phyloP scores from a whole-genome alignment of 805 yeast species.

The Torulaspora microellipsoides region DNA sequence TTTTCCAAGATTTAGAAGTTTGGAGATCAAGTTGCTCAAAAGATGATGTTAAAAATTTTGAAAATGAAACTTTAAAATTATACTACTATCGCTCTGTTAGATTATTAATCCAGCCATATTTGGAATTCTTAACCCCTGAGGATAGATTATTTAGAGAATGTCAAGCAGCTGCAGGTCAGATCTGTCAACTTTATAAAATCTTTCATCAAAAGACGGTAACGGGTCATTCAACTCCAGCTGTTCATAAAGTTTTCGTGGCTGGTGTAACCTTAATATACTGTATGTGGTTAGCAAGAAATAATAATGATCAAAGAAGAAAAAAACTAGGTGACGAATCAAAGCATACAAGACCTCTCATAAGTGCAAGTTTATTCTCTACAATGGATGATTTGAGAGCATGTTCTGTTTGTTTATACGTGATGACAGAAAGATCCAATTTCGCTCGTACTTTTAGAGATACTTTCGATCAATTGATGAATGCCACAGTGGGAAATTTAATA shows the following conservation, averaged over 20 bases:
- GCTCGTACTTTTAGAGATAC: slow-evolving; percentile 61
- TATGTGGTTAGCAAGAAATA: slow-evolving; percentile 60
- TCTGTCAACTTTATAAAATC: slow-evolving; percentile 58
- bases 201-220: slow-evolving; percentile 57
- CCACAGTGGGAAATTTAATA: slow-evolving; percentile 57
- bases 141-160: slow-evolving; percentile 59
- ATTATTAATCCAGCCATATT: slow-evolving; percentile 56
- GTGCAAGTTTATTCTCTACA: slow-evolving; percentile 49
- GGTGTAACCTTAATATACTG: slow-evolving; percentile 65
- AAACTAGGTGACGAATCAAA: slow-evolving; percentile 53
- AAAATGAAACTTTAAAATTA: slow-evolving; percentile 53
- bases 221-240: slow-evolving; percentile 63
- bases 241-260: slow-evolving; percentile 63
- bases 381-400: slow-evolving; percentile 63
- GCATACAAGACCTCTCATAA: slow-evolving; percentile 55
- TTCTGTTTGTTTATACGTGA: slow-evolving; percentile 57
- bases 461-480: slow-evolving; percentile 61
- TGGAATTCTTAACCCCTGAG: slow-evolving; percentile 57
- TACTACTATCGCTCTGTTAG: slow-evolving; percentile 60
- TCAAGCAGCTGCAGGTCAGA: slow-evolving; percentile 68
- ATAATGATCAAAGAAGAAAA: slow-evolving; percentile 52
- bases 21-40: slow-evolving; percentile 54
- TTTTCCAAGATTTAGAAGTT: slow-evolving; percentile 49
- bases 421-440: slow-evolving; percentile 61
- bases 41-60: slow-evolving; percentile 41